Base-by-base conservation (phyloP, 2,329 filamentous ascomycete species). In the Cladophialophora yegresii region DNA sequence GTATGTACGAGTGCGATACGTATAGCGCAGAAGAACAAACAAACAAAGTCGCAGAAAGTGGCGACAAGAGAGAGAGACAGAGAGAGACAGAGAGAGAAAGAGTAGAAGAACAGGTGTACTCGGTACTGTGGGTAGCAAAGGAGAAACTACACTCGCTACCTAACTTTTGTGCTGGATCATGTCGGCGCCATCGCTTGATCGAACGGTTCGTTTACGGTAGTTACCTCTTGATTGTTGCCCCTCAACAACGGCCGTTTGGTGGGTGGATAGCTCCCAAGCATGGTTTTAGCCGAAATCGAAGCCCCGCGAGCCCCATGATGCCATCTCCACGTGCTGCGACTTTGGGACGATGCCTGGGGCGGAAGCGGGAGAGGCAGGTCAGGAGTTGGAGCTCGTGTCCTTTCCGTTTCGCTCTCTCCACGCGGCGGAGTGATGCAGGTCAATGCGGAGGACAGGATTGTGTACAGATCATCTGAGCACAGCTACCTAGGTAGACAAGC, bases 151-250 rank as follows among this genome's bases (percentile, higher is more conserved):
- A n/a, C n/a, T n/a, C n/a, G n/a, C n/a, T 28, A 6, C 26, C 26
- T 28, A 28, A 28, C 26, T 28, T 43, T n/a, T n/a, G 13, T 6
- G 36, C 36, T 43, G 36, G 36, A 43, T 43, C 13, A 43, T n/a
- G 13, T 43, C 36, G 36, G n/a, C n/a, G 36, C 36, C 6, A 43
- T 43, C n/a, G 36, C 16, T 43, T 43, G 36, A 43, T 12, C 36
- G 8, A 43, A 12, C 16, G 33, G 32, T 12, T 58, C 22, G 40
- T 50, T 26, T 49, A 22, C 26, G 26, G 3, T 28, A 28, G 26
- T 28, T 28, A 28, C 6, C 3, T 2, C n/a, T 23, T 20, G 74
- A 69, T 72, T 54, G 66, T 56, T 65, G 65, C 75, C 50, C 59
- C 54, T 50, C 40, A 61, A 23, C 53, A 62, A 62, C 28, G 16